phyloP scores from a whole-genome alignment of 2,329 filamentous ascomycete genomes.

The Fusarium sp. region DNA sequence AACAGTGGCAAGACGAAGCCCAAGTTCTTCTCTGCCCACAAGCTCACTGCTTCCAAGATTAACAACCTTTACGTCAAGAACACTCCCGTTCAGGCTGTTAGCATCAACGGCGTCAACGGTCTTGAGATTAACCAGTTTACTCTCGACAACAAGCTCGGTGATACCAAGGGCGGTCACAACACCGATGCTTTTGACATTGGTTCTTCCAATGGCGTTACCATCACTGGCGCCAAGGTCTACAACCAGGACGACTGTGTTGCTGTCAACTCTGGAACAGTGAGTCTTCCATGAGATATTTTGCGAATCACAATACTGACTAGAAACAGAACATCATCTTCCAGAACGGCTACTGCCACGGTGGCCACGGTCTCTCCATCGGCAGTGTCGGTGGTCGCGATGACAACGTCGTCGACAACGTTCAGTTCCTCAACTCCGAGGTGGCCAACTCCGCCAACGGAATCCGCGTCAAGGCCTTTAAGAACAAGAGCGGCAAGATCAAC shows the following conservation, averaged over 20 bases:
- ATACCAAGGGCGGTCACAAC: conserved; percentile 60
- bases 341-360: conserved; percentile 59
- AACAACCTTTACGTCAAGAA: conserved; percentile 57
- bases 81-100: conserved; percentile 59
- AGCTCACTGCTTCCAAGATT: conserved; percentile 51
- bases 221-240: conserved; percentile 65
- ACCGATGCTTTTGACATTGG: conserved; percentile 73
- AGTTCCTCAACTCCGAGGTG: conserved; percentile 63
- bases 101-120: conserved; percentile 54
- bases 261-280: conserved; percentile 63
- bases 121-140: conserved; percentile 55
- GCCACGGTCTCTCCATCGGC: conserved; percentile 60
- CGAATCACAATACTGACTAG: neutral
- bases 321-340: conserved; percentile 59
- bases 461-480: conserved; percentile 63
- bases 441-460: conserved; percentile 65
- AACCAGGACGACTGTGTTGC: conserved; percentile 74
- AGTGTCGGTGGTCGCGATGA: conserved; percentile 61
- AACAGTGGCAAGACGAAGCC: conserved; percentile 42
- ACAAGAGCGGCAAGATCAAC: conserved; percentile 59
- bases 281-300: fast-evolving
- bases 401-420: conserved; percentile 66
- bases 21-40: conserved; percentile 46
- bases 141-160: conserved; percentile 57
- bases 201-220: conserved; percentile 62